A percentile compares a stretch with the other conserved stretches of the same genome.
phyloP scores from a whole-genome alignment of 2,329 filamentous ascomycete genomes.

The Aquanectria penicillioides region DNA sequence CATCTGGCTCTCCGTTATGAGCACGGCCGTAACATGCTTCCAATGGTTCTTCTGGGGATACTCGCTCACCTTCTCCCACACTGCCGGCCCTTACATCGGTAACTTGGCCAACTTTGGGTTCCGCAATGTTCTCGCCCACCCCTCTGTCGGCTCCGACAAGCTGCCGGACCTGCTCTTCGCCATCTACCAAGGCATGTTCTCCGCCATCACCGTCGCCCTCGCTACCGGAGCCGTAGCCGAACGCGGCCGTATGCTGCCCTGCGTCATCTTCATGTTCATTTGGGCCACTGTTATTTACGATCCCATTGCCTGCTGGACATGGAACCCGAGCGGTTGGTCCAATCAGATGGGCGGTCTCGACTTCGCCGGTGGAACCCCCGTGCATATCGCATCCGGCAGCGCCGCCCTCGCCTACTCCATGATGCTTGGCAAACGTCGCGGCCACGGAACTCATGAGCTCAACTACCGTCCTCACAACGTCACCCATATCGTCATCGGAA shows the following conservation, averaged over 20 bases:
- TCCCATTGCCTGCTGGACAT: conserved; percentile 94
- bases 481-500: conserved; percentile 90
- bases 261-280: conserved; percentile 91
- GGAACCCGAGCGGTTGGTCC: conserved; percentile 86
- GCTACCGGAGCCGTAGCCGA: conserved; percentile 88
- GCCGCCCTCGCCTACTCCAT: conserved; percentile 90
- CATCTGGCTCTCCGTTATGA: conserved; percentile 92
- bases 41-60: conserved; percentile 98
- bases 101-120: conserved; percentile 84
- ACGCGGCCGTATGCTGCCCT: conserved; percentile 87
- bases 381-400: conserved; percentile 85
- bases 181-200: conserved; percentile 90
- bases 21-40: conserved; percentile 83
- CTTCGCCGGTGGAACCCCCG: conserved; percentile 90
- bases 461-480: conserved; percentile 95
- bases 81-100: conserved; percentile 79
- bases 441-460: conserved; percentile 86
- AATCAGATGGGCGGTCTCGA: conserved; percentile 83
- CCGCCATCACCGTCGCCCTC: conserved; percentile 84
- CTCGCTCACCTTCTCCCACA: conserved; percentile 83
- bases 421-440: conserved; percentile 87
- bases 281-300: conserved; percentile 94
- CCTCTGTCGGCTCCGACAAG: conserved; percentile 76
- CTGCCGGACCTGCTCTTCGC: conserved; percentile 88
- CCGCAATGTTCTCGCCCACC: conserved; percentile 76